Evolutionary conservation across 2,329 filamentous ascomycete species (phyloP).

Genomic region (Aspergillus proliferans): DNA sequence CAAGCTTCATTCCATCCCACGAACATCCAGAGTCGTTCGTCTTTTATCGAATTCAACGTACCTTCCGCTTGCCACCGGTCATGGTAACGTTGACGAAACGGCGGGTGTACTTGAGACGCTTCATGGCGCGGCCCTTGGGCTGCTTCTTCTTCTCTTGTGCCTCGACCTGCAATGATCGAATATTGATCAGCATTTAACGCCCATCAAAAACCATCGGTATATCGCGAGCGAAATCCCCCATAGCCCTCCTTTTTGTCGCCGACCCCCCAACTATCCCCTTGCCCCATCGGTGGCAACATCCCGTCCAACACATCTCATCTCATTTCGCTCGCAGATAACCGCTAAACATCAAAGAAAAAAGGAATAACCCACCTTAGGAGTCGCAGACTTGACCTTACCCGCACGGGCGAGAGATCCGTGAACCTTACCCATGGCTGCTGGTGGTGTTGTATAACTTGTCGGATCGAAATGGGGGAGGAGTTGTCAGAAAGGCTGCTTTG

Average conservation of each 20-base stretch:
- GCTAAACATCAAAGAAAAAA: not conserved
- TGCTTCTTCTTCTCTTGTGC: constrained; percentile 79
- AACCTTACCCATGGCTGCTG: constrained; percentile 79
- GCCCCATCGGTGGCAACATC: not conserved
- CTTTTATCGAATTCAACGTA: constrained; percentile 36
- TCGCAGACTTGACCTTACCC: constrained; percentile 95
- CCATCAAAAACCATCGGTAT: not conserved
- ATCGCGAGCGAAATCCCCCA: not conserved
- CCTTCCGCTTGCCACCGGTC: constrained; percentile 98
- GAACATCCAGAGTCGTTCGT: not conserved
- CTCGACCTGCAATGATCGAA: not conserved
- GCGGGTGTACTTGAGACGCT: constrained; percentile 92
- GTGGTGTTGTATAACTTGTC: constrained; percentile 25
- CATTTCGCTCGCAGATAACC: not conserved
- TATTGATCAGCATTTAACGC: not conserved
- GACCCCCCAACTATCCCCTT: not conserved
- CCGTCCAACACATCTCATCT: not conserved
- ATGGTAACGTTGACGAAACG: constrained; percentile 98
- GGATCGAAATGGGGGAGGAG: constrained; percentile 13
- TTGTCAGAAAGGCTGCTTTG: constrained; percentile 9
- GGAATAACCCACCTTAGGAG: constrained; percentile 29
- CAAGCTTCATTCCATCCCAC: too few relatives aligned
- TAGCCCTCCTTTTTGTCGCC: not conserved
- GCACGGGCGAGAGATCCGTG: constrained; percentile 92
- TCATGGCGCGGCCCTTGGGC: constrained; percentile 95